Evolutionary conservation across 441 rosid species (phyloP), one percentile per base, ranked within the genome.

Genomic region (Biscutella auriculata): DNA sequence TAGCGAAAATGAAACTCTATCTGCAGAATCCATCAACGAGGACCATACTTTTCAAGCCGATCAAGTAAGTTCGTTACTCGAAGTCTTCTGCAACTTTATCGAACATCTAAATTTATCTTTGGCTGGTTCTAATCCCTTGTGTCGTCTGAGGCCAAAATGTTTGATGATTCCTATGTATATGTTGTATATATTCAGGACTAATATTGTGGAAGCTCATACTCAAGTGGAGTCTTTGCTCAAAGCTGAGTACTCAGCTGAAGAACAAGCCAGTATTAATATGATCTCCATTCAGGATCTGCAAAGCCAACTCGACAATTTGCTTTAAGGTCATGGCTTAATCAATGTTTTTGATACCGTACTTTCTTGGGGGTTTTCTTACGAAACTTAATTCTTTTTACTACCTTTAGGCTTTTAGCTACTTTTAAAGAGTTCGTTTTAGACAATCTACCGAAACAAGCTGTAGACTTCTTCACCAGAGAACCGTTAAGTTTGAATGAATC

Each of bases 1-100:
- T 85, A 75, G 82, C 75, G 12, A 93, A 81, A 77, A 87, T 93
- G 97, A 88, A 82, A 76, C 88, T 87, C 64, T 93, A 93, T 78
- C 76, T 93, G 66, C 95, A 83, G 70, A 93, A 89, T 53, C 77
- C 88, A 52, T 79, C 93, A 25, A 93, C 98, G 49, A 69, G 95
- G 66, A 75, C 82, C 23, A 85, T 93, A 66, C 95, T 93, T 57
- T 93, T 93, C 75, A 93, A 84, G 71, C 95, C 98, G n/a, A 82
- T 92, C 57, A 88, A 85, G 98, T 88, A 80, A 80, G 88, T 62
- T 47, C 39, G 40, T 37, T 30, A 15, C 25, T 35, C 3, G 6
- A 12, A 35, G 46, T 17, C 60, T 36, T 23, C 9, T 8, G 44
- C 34, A 40, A 44, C 19, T 30, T 28, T 7, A 5, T 4, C 16